These are phyloP conservation scores for Circinella umbellata DNA, from an alignment of 371 early-diverging fungal species.

Conservation along the genomic window DNA sequence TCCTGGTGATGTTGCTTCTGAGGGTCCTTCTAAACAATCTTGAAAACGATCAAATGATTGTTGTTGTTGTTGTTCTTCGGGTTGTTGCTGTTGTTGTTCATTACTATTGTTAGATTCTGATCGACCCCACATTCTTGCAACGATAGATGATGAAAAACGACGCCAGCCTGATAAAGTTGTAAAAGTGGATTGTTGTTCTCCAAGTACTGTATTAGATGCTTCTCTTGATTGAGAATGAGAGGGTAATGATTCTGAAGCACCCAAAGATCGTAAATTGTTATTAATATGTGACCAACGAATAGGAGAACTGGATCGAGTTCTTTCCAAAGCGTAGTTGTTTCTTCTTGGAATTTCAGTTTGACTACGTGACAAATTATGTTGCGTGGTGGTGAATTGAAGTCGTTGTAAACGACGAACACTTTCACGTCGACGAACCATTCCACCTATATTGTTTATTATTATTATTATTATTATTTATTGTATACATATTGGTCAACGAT, in stretches of 20 bases:
- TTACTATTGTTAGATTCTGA: not conserved
- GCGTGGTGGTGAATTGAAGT: not conserved
- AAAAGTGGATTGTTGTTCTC: not conserved
- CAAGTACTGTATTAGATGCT: not conserved
- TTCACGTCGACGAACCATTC: not conserved
- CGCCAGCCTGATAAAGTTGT: not conserved
- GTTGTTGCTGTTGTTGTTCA: constrained; percentile 8
- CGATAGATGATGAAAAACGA: constrained; percentile 8
- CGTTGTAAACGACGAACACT: not conserved
- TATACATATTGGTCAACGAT: no score
- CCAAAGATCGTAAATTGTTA: not conserved
- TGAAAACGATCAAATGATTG: not conserved
- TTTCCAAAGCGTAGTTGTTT: not conserved
- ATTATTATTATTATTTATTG: not conserved
- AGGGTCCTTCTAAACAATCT: constrained; percentile 3
- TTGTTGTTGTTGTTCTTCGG: not conserved
- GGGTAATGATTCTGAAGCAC: not conserved
- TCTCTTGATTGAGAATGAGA: not conserved
- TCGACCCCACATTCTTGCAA: not conserved
- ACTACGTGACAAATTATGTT: not conserved
- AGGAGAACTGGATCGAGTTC: not conserved
- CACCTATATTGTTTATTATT: not conserved
- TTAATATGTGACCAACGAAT: not conserved
- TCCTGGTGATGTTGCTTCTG: not conserved
- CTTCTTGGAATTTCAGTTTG: not conserved